Conservation (phyloP, 208 protist genomes). For the Crithidia expoeki region DNA sequence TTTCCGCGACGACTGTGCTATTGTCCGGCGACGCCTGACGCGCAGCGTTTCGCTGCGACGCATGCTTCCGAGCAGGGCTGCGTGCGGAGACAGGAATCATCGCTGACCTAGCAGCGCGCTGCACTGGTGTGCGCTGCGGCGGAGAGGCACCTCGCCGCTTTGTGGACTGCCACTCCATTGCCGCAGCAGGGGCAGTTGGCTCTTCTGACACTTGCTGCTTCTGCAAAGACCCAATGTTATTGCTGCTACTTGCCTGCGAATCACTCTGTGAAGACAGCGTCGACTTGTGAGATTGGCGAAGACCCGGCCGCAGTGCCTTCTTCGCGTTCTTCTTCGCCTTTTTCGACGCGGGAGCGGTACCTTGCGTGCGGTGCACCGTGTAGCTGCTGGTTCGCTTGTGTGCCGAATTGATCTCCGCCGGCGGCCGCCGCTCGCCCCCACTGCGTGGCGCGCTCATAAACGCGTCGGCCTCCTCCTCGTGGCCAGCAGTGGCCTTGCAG, state of each 20-base stretch:
- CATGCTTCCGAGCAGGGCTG: not conserved
- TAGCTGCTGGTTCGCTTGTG: slow-evolving; percentile 15
- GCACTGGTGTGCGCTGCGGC: not conserved
- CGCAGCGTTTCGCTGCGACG: not conserved
- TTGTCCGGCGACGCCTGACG: not conserved
- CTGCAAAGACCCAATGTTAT: not conserved
- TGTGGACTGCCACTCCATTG: not conserved
- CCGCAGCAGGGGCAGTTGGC: not conserved
- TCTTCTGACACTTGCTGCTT: not conserved
- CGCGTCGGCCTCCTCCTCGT: slow-evolving; percentile 4
- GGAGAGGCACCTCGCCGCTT: not conserved
- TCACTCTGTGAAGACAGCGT: not conserved
- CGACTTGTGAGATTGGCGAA: not conserved
- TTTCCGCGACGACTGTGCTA: no score
- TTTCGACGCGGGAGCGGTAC: not conserved
- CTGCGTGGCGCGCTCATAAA: slow-evolving; percentile 9
- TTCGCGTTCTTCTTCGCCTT: not conserved
- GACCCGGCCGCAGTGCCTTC: not conserved
- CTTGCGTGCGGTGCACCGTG: not conserved
- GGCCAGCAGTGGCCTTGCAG: not conserved
- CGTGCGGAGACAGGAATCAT: not conserved
- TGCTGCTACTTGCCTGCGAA: not conserved
- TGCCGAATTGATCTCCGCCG: not conserved
- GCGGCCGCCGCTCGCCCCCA: not conserved
- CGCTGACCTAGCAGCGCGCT: not conserved